Percentiles rank a stretch among this genome's conserved stretches.
Conservation (phyloP, 768 basidiomycete genomes). For the Stropharia rugosoannulata region DNA sequence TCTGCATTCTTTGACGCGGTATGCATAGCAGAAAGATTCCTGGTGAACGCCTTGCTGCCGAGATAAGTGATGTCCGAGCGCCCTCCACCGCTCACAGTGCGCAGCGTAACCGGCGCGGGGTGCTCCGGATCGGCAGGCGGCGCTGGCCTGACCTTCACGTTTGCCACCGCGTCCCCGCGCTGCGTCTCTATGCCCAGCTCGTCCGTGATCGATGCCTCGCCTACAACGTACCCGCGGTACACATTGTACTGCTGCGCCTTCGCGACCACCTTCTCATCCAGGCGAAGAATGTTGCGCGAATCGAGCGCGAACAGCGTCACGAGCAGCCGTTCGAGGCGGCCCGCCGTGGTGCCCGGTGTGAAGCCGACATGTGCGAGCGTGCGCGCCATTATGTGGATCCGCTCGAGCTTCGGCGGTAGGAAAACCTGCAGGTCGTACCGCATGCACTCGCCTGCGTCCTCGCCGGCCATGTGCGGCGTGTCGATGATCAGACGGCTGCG, state of each 20-base stretch:
- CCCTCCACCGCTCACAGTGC: conserved; percentile 53
- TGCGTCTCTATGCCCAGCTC: conserved; percentile 44
- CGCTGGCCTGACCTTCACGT: conserved; percentile 47
- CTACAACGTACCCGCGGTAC: conserved; percentile 59
- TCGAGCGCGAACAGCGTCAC: conserved; percentile 40
- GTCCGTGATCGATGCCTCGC: conserved; percentile 47
- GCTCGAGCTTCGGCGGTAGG: conserved; percentile 49
- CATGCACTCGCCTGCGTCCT: conserved; percentile 36
- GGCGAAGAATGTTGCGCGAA: conserved; percentile 45
- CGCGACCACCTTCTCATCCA: conserved; percentile 37
- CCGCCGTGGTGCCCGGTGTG: conserved; percentile 37
- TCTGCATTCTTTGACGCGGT: conserved; percentile 49
- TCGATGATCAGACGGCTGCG: conserved; percentile 37
- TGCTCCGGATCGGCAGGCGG: conserved; percentile 27
- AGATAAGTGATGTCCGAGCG: conserved; percentile 51
- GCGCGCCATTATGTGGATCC: conserved; percentile 44
- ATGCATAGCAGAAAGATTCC: conserved; percentile 48
- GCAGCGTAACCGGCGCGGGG: conserved; percentile 35
- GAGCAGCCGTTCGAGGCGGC: conserved; percentile 39
- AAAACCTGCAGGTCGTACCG: conserved; percentile 54
- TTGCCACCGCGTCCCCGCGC: conserved; percentile 47
- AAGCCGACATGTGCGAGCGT: conserved; percentile 48
- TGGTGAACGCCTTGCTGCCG: conserved; percentile 35
- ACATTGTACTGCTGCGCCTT: conserved; percentile 42
- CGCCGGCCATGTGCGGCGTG: conserved; percentile 29